Conservation (phyloP, 2,329 filamentous ascomycete species). For the Arachnopeziza araneosa region DNA sequence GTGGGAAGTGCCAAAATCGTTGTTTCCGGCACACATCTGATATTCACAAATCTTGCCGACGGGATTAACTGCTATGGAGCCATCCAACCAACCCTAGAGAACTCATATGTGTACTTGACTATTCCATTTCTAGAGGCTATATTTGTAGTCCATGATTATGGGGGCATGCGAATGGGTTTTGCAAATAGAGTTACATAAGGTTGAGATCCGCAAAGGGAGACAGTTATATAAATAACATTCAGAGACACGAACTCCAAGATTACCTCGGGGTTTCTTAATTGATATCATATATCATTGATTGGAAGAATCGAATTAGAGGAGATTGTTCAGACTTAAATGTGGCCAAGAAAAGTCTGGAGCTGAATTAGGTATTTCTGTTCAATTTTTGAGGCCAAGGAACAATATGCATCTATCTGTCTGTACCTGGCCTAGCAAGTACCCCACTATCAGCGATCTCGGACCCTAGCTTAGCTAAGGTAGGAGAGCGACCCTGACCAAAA, state of each 20-base stretch:
- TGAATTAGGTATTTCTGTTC: no score
- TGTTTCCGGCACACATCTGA: constrained; percentile 31
- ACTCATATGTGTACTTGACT: constrained; percentile 10
- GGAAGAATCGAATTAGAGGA: no score
- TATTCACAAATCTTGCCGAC: constrained; percentile 23
- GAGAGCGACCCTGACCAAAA: neutral
- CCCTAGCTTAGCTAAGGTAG: neutral
- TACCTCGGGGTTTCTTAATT: no score
- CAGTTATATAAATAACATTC: no score
- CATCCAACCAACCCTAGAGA: constrained; percentile 16
- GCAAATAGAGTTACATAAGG: constrained; percentile 9
- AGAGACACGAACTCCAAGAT: no score
- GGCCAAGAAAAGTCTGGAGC: neutral
- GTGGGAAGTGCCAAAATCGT: constrained; percentile 26
- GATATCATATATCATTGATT: no score
- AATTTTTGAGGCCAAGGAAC: no score
- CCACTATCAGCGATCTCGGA: neutral
- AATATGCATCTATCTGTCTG: no score
- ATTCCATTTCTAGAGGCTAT: constrained; percentile 16
- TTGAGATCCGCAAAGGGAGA: neutral
- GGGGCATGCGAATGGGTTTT: constrained; percentile 17
- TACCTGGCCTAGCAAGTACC: no score
- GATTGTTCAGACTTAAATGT: no score
- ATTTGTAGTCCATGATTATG: constrained; percentile 23
- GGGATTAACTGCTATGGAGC: constrained; percentile 18